Evolutionary conservation across 2,329 filamentous ascomycete species (phyloP).

Genomic region (Incumbomyces lentus): DNA sequence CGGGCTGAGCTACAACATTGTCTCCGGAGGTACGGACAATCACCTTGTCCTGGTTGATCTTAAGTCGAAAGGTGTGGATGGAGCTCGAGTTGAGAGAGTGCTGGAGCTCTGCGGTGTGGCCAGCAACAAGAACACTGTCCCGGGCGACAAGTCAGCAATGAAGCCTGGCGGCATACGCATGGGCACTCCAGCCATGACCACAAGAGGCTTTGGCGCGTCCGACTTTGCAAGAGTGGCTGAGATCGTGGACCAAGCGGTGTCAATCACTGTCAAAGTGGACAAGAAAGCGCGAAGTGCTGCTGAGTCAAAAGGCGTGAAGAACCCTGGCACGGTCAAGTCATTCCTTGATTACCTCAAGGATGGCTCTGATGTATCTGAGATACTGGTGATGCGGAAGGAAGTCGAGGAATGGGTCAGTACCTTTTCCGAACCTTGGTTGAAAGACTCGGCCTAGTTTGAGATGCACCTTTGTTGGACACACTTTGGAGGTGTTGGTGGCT

Average conservation of each 20-base stretch:
- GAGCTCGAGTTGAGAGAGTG: constrained; percentile 84
- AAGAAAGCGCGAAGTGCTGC: constrained; percentile 19
- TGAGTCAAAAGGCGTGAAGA: constrained; percentile 23
- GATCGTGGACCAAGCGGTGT: constrained; percentile 85
- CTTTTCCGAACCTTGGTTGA: constrained; percentile 23
- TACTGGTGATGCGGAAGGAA: constrained; percentile 24
- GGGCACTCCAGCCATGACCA: constrained; percentile 95
- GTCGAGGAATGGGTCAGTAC: constrained; percentile 27
- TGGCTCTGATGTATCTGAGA: constrained; percentile 23
- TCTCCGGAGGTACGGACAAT: constrained; percentile 92
- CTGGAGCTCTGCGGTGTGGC: constrained; percentile 98
- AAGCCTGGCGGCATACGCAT: constrained; percentile 93
- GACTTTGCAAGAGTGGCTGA: constrained; percentile 83
- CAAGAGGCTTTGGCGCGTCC: constrained; percentile 79
- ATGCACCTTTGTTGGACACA: neutral
- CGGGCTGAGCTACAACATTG: constrained; percentile 73
- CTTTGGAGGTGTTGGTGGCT: neutral
- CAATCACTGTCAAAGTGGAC: constrained; percentile 42
- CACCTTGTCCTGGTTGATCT: constrained; percentile 90
- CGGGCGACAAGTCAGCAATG: constrained; percentile 92
- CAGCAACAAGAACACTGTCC: constrained; percentile 99
- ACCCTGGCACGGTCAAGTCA: constrained; percentile 23
- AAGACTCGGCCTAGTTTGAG: constrained; percentile 7
- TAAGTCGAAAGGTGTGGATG: constrained; percentile 78
- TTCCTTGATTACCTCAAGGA: constrained; percentile 25